Percentiles rank a stretch among this genome's conserved stretches.
Evolutionary conservation across 1,284 basidiomycete genomes (phyloP).

Genomic region (Apiotrichum gracile): DNA sequence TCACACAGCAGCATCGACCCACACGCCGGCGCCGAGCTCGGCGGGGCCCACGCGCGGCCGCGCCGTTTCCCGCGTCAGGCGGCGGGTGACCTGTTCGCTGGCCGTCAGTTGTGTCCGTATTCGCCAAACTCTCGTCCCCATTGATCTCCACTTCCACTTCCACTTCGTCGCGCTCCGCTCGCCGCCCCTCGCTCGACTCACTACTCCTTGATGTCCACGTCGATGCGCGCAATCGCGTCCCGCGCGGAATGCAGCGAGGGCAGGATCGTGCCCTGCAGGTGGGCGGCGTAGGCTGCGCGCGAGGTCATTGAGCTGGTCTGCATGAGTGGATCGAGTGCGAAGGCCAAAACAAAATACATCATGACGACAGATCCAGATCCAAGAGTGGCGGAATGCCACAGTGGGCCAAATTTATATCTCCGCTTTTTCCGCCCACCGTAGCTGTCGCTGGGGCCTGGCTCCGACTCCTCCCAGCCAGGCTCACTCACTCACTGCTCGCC

Average conservation of each 20-base stretch:
- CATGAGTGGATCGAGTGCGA: too few species aligned
- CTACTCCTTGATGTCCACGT: constrained; percentile 27
- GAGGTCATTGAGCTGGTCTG: not conserved
- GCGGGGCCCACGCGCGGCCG: constrained; percentile 15
- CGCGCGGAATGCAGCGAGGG: constrained; percentile 15
- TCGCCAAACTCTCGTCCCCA: too few species aligned
- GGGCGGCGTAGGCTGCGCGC: constrained; percentile 10
- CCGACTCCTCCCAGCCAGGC: not conserved
- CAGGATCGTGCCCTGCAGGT: constrained; percentile 15
- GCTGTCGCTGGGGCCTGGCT: not conserved
- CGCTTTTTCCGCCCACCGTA: not conserved
- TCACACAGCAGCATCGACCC: constrained; percentile 30
- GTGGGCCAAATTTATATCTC: not conserved
- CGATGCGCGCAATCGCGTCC: constrained; percentile 13
- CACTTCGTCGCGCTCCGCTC: too few species aligned
- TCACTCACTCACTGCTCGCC: not conserved
- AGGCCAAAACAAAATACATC: not conserved
- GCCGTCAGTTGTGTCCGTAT: not conserved
- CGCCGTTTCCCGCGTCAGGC: constrained; percentile 11
- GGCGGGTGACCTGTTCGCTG: constrained; percentile 18
- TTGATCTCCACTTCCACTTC: too few species aligned
- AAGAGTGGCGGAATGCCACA: not conserved
- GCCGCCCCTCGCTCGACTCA: too few species aligned
- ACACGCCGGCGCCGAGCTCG: constrained; percentile 33
- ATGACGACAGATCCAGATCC: not conserved